Evolutionary conservation across 768 basidiomycete species (phyloP).

Genomic region (Tulasnella sp.): DNA sequence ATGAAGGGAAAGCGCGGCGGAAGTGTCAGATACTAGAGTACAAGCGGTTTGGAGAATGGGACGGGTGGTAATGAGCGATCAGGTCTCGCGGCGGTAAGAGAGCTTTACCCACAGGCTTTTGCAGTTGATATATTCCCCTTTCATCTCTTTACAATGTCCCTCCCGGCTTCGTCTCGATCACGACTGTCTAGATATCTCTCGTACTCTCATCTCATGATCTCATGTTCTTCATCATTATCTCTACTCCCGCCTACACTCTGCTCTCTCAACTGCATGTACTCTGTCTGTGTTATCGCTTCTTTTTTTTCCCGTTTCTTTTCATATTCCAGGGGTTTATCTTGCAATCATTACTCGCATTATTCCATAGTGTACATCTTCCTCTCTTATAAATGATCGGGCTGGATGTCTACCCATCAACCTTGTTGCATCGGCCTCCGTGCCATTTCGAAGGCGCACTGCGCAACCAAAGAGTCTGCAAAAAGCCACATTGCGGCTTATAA

Average conservation of each 20-base stretch:
- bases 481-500: no score
- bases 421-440: no score
- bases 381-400: not conserved
- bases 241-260: not conserved
- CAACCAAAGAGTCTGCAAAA: no score
- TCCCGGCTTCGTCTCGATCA: not conserved
- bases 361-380: not conserved
- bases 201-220: not conserved
- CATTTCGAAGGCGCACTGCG: no score
- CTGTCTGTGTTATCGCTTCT: not conserved
- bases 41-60: slow-evolving; percentile 77
- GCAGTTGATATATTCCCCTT: no score
- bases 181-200: no score
- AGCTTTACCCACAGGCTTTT: no score
- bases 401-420: not conserved
- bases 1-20: slow-evolving; percentile 42
- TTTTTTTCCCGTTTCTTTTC: not conserved
- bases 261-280: not conserved
- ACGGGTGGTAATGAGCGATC: slow-evolving; percentile 62
- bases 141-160: not conserved
- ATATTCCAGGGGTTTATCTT: not conserved
- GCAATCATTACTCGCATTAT: not conserved
- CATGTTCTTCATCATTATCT: not conserved
- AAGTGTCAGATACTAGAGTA: slow-evolving; percentile 69
- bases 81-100: not conserved